Evolutionary conservation across 148 eudicot genomes (phyloP).

Genomic region (Mesembryanthemum crystallinum): DNA sequence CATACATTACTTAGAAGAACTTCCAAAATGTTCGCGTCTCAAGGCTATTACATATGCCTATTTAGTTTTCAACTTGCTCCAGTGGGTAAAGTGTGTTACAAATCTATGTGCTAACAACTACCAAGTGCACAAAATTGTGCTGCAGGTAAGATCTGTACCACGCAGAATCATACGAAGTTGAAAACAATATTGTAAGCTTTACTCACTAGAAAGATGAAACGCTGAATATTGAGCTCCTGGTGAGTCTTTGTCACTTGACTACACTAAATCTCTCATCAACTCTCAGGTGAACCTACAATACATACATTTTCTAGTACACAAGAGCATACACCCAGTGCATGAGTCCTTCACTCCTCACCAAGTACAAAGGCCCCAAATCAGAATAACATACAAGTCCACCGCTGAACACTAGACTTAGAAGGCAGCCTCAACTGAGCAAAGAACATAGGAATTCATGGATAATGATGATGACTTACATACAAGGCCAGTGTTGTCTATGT

Average conservation of each 20-base stretch:
- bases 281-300: not conserved
- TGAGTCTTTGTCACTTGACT: not conserved
- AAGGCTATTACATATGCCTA: not conserved
- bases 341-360: not conserved
- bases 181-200: not conserved
- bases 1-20: not conserved
- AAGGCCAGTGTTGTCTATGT: constrained; percentile 93
- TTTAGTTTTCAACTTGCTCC: not conserved
- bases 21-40: not conserved
- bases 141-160: not conserved
- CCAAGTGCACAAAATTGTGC: not conserved
- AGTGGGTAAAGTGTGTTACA: not conserved
- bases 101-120: not conserved
- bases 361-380: not conserved
- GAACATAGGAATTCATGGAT: constrained; percentile 1
- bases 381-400: not conserved
- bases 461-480: constrained; percentile 61
- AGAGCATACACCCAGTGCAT: not conserved
- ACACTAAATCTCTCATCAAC: constrained; percentile 10
- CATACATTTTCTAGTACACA: not conserved
- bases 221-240: not conserved
- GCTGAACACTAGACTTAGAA: constrained; percentile 4
- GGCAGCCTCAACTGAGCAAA: constrained; percentile 9
- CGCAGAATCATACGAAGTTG: not conserved
- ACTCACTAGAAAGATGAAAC: not conserved